These are phyloP conservation scores for Stromatinia cepivora DNA, from an alignment of 2,329 filamentous ascomycete genomes.

Conservation along the genomic window DNA sequence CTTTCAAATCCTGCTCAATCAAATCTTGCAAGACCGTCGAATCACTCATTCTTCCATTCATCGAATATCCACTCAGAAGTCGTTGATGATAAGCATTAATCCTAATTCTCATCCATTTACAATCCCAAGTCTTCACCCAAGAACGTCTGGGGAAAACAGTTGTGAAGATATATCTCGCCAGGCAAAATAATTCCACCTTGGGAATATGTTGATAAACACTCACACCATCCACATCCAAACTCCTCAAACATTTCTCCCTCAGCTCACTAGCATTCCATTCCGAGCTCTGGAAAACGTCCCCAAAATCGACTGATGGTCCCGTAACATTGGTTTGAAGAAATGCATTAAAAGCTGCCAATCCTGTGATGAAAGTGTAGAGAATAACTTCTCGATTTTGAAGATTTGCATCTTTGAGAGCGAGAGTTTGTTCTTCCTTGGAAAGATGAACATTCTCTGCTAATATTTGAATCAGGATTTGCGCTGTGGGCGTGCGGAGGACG, in stretches of 20 bases:
- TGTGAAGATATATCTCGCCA: constrained; percentile 60
- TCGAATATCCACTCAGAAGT: constrained; percentile 48
- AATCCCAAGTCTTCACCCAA: constrained; percentile 33
- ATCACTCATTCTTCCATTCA: constrained; percentile 48
- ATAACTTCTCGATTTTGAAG: constrained; percentile 25
- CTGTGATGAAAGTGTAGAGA: constrained; percentile 46
- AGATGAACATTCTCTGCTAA: constrained; percentile 31
- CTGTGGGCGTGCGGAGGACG: constrained; percentile 35
- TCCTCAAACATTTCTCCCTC: constrained; percentile 62
- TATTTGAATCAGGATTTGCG: constrained; percentile 34
- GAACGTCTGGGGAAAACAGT: constrained; percentile 38
- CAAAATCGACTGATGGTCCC: constrained; percentile 69
- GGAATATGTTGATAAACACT: constrained; percentile 83
- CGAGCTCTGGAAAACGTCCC: constrained; percentile 44
- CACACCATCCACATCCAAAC: constrained; percentile 79
- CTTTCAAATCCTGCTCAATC: constrained; percentile 60
- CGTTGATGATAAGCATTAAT: constrained; percentile 73
- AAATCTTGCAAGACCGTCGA: constrained; percentile 58
- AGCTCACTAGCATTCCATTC: constrained; percentile 24
- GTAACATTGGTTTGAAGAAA: constrained; percentile 89
- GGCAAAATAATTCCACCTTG: constrained; percentile 76
- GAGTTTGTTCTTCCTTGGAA: constrained; percentile 26
- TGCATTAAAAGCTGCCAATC: constrained; percentile 68
- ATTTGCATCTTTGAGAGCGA: constrained; percentile 27
- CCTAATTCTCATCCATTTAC: constrained; percentile 57